Conservation (phyloP, 768 basidiomycete genomes). For the Rhizopogon vinicolor region DNA sequence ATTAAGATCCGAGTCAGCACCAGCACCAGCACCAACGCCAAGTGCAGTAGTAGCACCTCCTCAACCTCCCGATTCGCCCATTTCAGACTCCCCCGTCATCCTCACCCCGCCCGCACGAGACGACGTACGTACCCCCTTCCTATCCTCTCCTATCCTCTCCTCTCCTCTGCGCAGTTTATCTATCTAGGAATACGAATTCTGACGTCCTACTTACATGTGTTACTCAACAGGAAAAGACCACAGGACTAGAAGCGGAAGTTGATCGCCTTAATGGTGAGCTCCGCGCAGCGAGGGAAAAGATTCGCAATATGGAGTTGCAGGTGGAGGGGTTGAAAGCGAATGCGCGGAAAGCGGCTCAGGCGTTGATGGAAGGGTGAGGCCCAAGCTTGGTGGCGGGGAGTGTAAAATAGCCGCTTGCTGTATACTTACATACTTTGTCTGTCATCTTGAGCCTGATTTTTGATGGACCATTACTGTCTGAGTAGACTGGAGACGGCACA, state of each 20-base stretch:
- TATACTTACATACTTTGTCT: too few species aligned
- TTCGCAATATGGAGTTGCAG: conserved; percentile 79
- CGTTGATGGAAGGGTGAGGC: conserved; percentile 34
- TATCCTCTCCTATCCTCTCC: not conserved
- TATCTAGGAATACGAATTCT: not conserved
- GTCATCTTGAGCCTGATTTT: too few species aligned
- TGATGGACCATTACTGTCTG: too few species aligned
- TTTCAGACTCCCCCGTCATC: conserved; percentile 6
- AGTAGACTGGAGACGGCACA: too few species aligned
- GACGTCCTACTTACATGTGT: not conserved
- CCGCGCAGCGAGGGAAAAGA: conserved; percentile 76
- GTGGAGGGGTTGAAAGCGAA: conserved; percentile 73
- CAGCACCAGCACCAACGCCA: not conserved
- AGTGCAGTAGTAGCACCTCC: not conserved
- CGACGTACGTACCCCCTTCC: conserved; percentile 24
- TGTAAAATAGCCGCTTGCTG: not conserved
- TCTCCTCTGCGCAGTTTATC: conserved; percentile 1
- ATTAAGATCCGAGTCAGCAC: conserved; percentile 10
- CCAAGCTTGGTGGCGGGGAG: too few species aligned
- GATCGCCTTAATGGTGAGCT: conserved; percentile 58
- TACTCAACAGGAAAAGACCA: conserved; percentile 11
- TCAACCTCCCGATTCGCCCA: conserved; percentile 1
- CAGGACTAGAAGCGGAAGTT: conserved; percentile 51
- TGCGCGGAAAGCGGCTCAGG: conserved; percentile 69
- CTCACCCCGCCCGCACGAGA: conserved; percentile 18